Percentiles rank a stretch among this genome's conserved stretches.
Conservation (phyloP, 768 basidiomycete genomes). For the Naganishia onofrii region DNA sequence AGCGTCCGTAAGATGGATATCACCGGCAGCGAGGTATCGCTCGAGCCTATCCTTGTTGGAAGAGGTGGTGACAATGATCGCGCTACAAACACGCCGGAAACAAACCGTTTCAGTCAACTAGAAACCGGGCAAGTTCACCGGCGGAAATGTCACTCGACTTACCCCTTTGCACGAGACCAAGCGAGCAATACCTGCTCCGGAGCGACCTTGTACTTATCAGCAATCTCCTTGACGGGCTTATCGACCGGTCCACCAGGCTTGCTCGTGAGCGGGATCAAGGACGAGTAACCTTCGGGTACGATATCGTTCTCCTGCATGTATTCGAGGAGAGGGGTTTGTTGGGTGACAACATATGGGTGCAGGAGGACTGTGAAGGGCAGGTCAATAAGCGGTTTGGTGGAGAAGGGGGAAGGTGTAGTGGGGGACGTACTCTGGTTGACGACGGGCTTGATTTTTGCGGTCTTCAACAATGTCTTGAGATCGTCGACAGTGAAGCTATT, state of each 20-base stretch:
- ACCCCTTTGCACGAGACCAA: conserved; percentile 69
- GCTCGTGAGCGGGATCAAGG: conserved; percentile 63
- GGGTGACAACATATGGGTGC: conserved; percentile 69
- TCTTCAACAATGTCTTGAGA: conserved; percentile 59
- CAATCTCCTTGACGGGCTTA: conserved; percentile 58
- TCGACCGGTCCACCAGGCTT: conserved; percentile 68
- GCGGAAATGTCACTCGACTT: conserved; percentile 64
- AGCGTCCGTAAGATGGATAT: conserved; percentile 55
- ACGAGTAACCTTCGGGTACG: conserved; percentile 66
- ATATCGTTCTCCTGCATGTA: conserved; percentile 62
- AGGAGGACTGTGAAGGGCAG: conserved; percentile 54
- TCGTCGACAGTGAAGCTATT: conserved; percentile 61
- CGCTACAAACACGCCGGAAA: conserved; percentile 32
- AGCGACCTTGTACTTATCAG: conserved; percentile 60
- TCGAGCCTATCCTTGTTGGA: conserved; percentile 57
- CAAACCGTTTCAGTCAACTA: no score
- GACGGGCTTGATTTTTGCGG: conserved; percentile 62
- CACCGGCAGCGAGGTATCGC: conserved; percentile 67
- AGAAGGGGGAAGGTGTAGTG: neutral
- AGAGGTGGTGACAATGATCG: conserved; percentile 50
- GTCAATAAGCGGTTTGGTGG: conserved; percentile 8
- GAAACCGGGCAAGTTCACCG: no score
- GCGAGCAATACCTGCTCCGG: conserved; percentile 66
- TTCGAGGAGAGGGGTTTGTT: conserved; percentile 61
- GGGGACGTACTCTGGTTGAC: conserved; percentile 64